These are phyloP conservation scores for Helotiales sp. DNA, from an alignment of 2,329 filamentous ascomycete genomes.

Conservation along the genomic window DNA sequence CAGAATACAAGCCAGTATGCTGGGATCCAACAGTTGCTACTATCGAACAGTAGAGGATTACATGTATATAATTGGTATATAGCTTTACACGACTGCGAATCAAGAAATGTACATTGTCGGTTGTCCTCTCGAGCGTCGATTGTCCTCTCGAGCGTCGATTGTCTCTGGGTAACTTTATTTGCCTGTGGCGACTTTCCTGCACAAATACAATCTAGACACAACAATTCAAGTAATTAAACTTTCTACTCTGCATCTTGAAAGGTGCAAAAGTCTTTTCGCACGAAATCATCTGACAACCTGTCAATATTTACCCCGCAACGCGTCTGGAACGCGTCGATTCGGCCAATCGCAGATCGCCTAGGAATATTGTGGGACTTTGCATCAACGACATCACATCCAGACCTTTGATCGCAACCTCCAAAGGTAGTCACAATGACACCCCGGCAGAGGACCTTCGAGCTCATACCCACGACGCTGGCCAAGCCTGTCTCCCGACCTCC, in stretches of 20 bases:
- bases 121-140: too few relatives aligned
- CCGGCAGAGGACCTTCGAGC: constrained; percentile 45
- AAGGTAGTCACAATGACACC: constrained; percentile 25
- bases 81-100: background rate
- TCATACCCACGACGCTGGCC: constrained; percentile 40
- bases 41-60: constrained; percentile 40
- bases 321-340: constrained; percentile 6
- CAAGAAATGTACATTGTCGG: background rate
- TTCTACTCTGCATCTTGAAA: background rate
- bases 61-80: background rate
- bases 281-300: background rate
- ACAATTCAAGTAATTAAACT: too few relatives aligned
- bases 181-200: too few relatives aligned
- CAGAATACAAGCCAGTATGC: constrained; percentile 52
- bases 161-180: too few relatives aligned
- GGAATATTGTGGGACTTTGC: background rate
- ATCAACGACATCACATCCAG: background rate
- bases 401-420: background rate
- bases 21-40: constrained; percentile 56
- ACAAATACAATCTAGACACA: too few relatives aligned
- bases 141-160: too few relatives aligned
- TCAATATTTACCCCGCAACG: constrained; percentile 22
- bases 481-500: constrained; percentile 35
- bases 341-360: constrained; percentile 6
- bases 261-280: background rate